Percentiles rank a stretch among this genome's conserved stretches.
Conservation (phyloP, 305 asterid species). For the Andrographis paniculata region DNA sequence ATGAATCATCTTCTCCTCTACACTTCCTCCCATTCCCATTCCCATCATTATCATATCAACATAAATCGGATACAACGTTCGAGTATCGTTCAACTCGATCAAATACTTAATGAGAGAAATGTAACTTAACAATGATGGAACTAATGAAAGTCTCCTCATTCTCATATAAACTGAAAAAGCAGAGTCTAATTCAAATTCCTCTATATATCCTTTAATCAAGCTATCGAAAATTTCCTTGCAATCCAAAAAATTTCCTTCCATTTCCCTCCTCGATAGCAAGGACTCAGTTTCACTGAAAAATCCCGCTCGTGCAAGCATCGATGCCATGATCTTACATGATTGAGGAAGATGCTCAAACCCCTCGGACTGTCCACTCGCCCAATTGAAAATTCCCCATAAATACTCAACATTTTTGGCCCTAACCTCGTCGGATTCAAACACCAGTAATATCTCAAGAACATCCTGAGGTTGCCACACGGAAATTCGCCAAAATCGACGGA, state of each 20-base stretch:
- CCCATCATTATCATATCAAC: constrained; percentile 42
- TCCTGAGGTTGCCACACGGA: constrained; percentile 46
- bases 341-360: constrained; percentile 47
- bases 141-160: constrained; percentile 55
- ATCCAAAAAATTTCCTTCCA: constrained; percentile 52
- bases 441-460: constrained; percentile 61
- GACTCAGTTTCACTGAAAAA: constrained; percentile 49
- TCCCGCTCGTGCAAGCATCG: constrained; percentile 57
- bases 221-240: constrained; percentile 52
- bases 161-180: constrained; percentile 45
- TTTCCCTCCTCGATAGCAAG: constrained; percentile 52
- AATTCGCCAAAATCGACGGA: constrained; percentile 74
- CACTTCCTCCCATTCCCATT: constrained; percentile 30
- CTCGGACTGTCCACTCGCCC: constrained; percentile 44
- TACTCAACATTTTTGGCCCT: constrained; percentile 46
- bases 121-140: constrained; percentile 51
- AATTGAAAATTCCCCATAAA: constrained; percentile 67
- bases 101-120: constrained; percentile 35
- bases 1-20: constrained; percentile 32
- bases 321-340: constrained; percentile 66
- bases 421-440: constrained; percentile 40
- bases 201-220: constrained; percentile 60
- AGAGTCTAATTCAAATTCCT: constrained; percentile 41
- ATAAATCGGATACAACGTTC: constrained; percentile 36
- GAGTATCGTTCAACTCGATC: constrained; percentile 40